phyloP scores from a whole-genome alignment of 2,329 filamentous ascomycete genomes.

The Dendrostoma leiphaemia region DNA sequence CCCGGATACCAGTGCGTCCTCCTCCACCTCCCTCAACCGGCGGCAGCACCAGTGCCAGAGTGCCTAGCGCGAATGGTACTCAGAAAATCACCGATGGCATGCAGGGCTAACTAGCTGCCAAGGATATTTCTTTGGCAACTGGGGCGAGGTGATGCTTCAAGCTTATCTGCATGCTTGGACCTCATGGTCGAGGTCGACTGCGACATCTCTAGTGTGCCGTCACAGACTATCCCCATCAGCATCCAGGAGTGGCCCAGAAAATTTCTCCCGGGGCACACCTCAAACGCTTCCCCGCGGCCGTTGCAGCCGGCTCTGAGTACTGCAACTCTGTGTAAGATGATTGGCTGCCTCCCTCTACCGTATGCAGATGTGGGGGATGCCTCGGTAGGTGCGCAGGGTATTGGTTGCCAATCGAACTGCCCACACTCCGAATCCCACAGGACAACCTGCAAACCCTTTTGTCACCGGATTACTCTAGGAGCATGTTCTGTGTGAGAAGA shows the following conservation, averaged over 20 bases:
- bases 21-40: not conserved
- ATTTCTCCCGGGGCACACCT: too few relatives aligned
- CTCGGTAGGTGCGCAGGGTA: not conserved
- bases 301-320: conserved; percentile 3
- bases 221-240: not conserved
- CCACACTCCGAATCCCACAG: too few relatives aligned
- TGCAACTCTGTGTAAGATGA: conserved; percentile 13
- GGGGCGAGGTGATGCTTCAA: not conserved
- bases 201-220: not conserved
- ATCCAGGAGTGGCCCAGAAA: conserved; percentile 13
- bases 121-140: too few relatives aligned
- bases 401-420: not conserved
- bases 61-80: not conserved
- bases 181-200: not conserved
- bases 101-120: too few relatives aligned
- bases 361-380: not conserved
- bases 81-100: too few relatives aligned
- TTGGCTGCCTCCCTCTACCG: conserved; percentile 11
- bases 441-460: too few relatives aligned
- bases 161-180: conserved; percentile 6
- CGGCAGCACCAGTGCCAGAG: not conserved
- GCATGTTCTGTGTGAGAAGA: too few relatives aligned
- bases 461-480: too few relatives aligned
- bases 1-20: not conserved
- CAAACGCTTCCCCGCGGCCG: too few relatives aligned